Evolutionary conservation across 805 yeast species (phyloP), one percentile per base, ranked within the genome.

Genomic region (Geotrichum ghanense): DNA sequence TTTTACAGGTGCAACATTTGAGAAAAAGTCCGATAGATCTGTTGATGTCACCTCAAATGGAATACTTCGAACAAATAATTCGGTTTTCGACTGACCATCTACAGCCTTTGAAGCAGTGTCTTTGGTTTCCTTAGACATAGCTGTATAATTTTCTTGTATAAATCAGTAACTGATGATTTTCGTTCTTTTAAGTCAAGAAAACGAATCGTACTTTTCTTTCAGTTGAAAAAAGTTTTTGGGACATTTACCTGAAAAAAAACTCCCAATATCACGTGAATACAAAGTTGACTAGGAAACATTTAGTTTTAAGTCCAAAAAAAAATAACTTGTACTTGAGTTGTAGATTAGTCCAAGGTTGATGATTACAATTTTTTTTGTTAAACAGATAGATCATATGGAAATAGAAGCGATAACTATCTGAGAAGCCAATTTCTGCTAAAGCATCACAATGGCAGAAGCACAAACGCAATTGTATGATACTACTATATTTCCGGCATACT

Each of bases 1-100:
- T 65, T 82, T 88, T 10, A 90, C 94, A 4, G 98, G 98, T 3
- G 86, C 90, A 67, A 88, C 82, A 53, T 87, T 87, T 1, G 97
- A 83, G 60, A 92, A 92, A 64, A 74, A 88, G 54, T 83, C 85
- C 1, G 90, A 74, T 39, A 92, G 71, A 56, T 86, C 79, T 50
- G 87, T 95, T 20, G 81, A 76, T 1, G 94, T 83, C 5, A 88
- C 94, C 37, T 76, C 80, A 50, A 71, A 70, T 1, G 97, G 97
- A 27, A 90, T 71, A 3, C 89, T 74, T 53, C 97, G 76, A 40
- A 92, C 94, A 62, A 92, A 92, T 31, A 92, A 69, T 20, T 63
- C 67, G 9, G 57, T 46, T 19, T 55, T 50, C 17, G 56, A 49
- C 25, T 48, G 25, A 14, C 42, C 42, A 10, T 20, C 42, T 17